Evolutionary conservation across 345 rosid genomes (phyloP), one percentile per base, ranked within the genome.

Genomic region (Litchi chinensis): DNA sequence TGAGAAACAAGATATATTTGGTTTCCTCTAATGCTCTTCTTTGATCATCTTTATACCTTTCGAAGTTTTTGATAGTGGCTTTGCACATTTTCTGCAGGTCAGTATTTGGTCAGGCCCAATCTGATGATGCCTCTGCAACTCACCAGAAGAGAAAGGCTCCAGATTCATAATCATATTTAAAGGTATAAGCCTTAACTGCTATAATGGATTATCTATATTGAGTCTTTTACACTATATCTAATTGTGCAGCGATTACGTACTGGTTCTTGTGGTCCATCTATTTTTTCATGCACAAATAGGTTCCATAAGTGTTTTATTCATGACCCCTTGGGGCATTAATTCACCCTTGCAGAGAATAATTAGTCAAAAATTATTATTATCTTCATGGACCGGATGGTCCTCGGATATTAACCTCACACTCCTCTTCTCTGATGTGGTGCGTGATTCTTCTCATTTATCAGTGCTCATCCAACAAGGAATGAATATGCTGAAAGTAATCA

Each of bases 101-200:
- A 48, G 89, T 86, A 56, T 95, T 93, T 87, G 97, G 97, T 76
- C 94, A 90, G 83, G 84, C 92, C 32, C 95, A 95, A 85, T 80
- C 86, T 54, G 92, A 90, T 65, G 84, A 77, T 41, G 85, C 93
- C 68, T 72, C 90, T 10, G 75, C 84, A 67, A 75, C 91, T 41
- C 83, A 88, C 81, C 85, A 78, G 68, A 95, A 93, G 90, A 87
- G 97, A 85, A 91, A 93, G 86, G 77, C 93, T 65, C 88, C 91
- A n/a, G 93, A 90, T 32, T 32, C 88, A 54, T 93, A 67, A 82
- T 71, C 10, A 40, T 56, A 22, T 22, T 79, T 40, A 11, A 22
- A 74, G 57, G 68, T 57, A 73, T 73, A 56, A 69, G 26, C 2
- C n/a, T n/a, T n/a, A 41, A 46, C 26, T 69, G 37, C 16, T 26